These are phyloP conservation scores for Glarea lozoyensis DNA, from an alignment of 495 filamentous ascomycete genomes.

Conservation along the genomic window DNA sequence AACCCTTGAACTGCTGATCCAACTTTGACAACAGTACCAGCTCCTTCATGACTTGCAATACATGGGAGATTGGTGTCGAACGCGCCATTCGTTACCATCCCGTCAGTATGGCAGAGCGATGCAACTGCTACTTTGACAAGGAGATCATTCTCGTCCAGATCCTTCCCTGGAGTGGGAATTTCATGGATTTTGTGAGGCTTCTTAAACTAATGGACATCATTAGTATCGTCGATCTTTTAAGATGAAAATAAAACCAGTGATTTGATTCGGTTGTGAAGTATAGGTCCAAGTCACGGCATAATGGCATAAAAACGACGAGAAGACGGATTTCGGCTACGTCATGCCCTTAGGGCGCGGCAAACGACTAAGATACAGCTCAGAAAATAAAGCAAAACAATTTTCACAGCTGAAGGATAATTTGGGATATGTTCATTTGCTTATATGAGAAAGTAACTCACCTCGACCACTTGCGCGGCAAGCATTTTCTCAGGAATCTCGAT, in stretches of 20 bases:
- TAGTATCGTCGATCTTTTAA: background rate
- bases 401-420: background rate
- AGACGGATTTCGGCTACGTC: too few relatives aligned
- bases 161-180: slow-evolving; percentile 35
- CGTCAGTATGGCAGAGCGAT: slow-evolving; percentile 53
- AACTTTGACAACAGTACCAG: slow-evolving; percentile 42
- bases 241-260: too few relatives aligned
- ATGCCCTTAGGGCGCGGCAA: too few relatives aligned
- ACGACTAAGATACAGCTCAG: too few relatives aligned
- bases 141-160: slow-evolving; percentile 38
- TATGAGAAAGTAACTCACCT: slow-evolving; percentile 2
- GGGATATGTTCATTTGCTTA: background rate
- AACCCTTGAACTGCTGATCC: slow-evolving; percentile 37
- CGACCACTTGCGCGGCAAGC: slow-evolving; percentile 12
- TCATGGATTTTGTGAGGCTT: slow-evolving; percentile 39
- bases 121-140: slow-evolving; percentile 50
- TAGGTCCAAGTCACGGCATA: too few relatives aligned
- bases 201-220: slow-evolving; percentile 27
- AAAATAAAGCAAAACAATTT: too few relatives aligned
- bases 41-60: slow-evolving; percentile 50
- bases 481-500: slow-evolving; percentile 7
- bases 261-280: too few relatives aligned
- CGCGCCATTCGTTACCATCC: slow-evolving; percentile 38
- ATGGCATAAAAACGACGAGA: too few relatives aligned
- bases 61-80: slow-evolving; percentile 35